A percentile compares a stretch with the other conserved stretches of the same genome.
These are phyloP conservation scores for Pseudogymnoascus sp. DNA, from an alignment of 2,329 filamentous ascomycete species.

Conservation along the genomic window DNA sequence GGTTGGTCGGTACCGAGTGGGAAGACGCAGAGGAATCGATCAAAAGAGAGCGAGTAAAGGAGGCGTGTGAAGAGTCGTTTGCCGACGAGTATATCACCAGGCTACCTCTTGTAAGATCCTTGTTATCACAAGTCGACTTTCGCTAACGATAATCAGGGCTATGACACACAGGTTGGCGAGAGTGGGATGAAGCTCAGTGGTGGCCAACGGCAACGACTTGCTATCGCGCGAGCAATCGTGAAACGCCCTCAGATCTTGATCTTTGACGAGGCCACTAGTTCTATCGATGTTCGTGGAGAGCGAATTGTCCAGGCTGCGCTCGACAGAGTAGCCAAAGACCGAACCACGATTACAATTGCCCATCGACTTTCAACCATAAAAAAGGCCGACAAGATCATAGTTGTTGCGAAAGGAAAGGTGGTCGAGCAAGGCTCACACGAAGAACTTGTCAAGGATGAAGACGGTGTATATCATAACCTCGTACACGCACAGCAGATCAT, in stretches of 20 bases:
- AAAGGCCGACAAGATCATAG: slow-evolving; percentile 70
- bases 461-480: slow-evolving; percentile 58
- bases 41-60: slow-evolving; percentile 51
- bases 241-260: slow-evolving; percentile 64
- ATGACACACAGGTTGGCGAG: slow-evolving; percentile 69
- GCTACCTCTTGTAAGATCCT: slow-evolving; percentile 43
- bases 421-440: slow-evolving; percentile 72
- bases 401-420: slow-evolving; percentile 62
- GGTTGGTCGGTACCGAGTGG: slow-evolving; percentile 45
- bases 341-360: slow-evolving; percentile 57
- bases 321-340: slow-evolving; percentile 44
- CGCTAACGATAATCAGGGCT: slow-evolving; percentile 40
- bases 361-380: slow-evolving; percentile 68
- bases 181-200: slow-evolving; percentile 70
- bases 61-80: slow-evolving; percentile 59
- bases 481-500: slow-evolving; percentile 56
- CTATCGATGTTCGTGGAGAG: slow-evolving; percentile 48
- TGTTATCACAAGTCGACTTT: neutral
- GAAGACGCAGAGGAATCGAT: slow-evolving; percentile 45
- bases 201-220: slow-evolving; percentile 78
- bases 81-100: slow-evolving; percentile 61
- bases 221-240: slow-evolving; percentile 68
- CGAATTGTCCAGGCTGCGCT: slow-evolving; percentile 47
- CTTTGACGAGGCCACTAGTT: slow-evolving; percentile 70
- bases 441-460: slow-evolving; percentile 51